phyloP scores from a whole-genome alignment of 140 eudicot genomes.

The Erigeron philadelphicus region DNA sequence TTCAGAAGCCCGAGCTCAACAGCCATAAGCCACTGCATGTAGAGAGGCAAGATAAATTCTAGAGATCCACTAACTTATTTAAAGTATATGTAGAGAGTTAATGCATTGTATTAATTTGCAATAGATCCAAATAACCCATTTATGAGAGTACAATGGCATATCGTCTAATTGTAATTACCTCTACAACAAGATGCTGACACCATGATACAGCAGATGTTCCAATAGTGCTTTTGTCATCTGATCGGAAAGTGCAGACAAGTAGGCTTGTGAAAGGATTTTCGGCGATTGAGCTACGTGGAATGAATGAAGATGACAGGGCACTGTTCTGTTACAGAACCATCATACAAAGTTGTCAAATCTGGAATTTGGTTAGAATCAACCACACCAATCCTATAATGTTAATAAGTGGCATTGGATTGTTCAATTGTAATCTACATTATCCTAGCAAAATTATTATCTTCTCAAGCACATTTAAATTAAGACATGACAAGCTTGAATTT shows the following conservation, averaged over 20 bases:
- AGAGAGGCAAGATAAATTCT: conserved; percentile 18
- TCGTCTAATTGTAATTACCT: conserved; percentile 43
- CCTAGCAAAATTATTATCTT: background rate
- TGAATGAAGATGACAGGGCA: conserved; percentile 53
- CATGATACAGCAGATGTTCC: conserved; percentile 42
- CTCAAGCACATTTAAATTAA: conserved; percentile 12
- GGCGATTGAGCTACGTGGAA: conserved; percentile 57
- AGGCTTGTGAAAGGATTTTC: conserved; percentile 83
- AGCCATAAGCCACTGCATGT: conserved; percentile 78
- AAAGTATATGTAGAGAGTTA: conserved; percentile 1
- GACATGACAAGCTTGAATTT: conserved; percentile 6
- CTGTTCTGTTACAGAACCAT: conserved; percentile 44
- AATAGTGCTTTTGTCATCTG: conserved; percentile 30
- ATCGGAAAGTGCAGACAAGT: conserved; percentile 55
- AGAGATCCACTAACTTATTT: conserved; percentile 1
- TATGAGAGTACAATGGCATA: background rate
- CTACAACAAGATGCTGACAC: conserved; percentile 64
- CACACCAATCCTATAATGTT: conserved; percentile 6
- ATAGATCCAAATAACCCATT: conserved; percentile 5
- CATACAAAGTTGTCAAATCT: conserved; percentile 21
- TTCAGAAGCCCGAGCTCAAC: conserved; percentile 88
- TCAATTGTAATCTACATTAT: background rate
- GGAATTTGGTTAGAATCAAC: conserved; percentile 5
- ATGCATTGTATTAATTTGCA: conserved; percentile 9
- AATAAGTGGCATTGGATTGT: background rate